phyloP scores from a whole-genome alignment of 768 basidiomycete genomes.

The Neoboletus subvelutipes region DNA sequence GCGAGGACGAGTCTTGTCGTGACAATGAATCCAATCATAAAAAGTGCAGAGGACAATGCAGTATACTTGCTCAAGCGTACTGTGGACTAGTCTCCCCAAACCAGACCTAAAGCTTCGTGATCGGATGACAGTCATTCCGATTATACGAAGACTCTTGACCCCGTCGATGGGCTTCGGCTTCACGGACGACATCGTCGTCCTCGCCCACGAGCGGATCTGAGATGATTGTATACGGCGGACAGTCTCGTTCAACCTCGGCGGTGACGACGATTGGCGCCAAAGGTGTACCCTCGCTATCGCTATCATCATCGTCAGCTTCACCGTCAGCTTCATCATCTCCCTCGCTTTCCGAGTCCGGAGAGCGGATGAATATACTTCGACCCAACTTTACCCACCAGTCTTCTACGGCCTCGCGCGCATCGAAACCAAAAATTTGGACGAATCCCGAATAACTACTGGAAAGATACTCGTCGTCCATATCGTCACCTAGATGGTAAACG shows the following conservation, averaged over 20 bases:
- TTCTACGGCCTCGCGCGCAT: slow-evolving; percentile 52
- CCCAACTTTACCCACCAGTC: slow-evolving; percentile 67
- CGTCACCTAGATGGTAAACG: slow-evolving; percentile 40
- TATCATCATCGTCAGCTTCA: not conserved
- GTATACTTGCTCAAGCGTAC: not conserved
- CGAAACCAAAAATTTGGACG: slow-evolving; percentile 46
- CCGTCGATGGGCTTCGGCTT: slow-evolving; percentile 6
- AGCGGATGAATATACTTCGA: slow-evolving; percentile 4
- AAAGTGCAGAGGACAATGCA: not conserved
- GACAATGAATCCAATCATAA: not conserved
- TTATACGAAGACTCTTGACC: not conserved
- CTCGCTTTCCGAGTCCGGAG: not conserved
- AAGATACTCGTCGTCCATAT: slow-evolving; percentile 37
- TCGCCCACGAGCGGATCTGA: slow-evolving; percentile 17
- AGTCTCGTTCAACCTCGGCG: slow-evolving; percentile 12
- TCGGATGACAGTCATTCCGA: too few species aligned
- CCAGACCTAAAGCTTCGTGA: too few species aligned
- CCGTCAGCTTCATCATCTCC: not conserved
- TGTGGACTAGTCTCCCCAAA: not conserved
- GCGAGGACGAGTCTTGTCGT: not conserved
- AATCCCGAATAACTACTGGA: slow-evolving; percentile 49
- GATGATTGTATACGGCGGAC: slow-evolving; percentile 5
- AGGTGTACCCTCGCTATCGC: not conserved
- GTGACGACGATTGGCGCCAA: slow-evolving; percentile 10
- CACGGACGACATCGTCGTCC: slow-evolving; percentile 6